Conservation (phyloP, 495 filamentous ascomycete genomes). For the Stereocaulon alpinum region DNA sequence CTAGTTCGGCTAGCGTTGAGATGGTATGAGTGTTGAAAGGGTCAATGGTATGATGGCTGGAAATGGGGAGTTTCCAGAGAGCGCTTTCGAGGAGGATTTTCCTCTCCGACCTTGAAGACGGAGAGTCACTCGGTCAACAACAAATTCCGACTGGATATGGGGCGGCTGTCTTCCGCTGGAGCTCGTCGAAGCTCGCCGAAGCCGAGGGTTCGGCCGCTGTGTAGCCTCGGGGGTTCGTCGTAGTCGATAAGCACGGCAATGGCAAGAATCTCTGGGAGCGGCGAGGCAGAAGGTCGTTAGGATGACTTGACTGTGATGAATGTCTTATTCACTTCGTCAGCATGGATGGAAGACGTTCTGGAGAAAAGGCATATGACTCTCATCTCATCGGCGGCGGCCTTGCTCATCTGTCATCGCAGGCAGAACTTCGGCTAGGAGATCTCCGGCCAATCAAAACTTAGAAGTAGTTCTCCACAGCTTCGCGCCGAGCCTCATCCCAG, state of each 20-base stretch:
- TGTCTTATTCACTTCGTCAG: no score
- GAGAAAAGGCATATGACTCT: background rate
- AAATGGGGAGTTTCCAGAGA: background rate
- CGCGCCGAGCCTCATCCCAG: background rate
- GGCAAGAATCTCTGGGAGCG: no score
- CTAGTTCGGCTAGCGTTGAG: background rate
- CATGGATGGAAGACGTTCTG: background rate
- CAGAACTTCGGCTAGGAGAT: background rate
- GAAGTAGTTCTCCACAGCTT: background rate
- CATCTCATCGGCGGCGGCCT: background rate
- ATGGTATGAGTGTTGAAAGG: conserved; percentile 1
- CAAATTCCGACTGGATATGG: background rate
- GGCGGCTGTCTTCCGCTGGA: no score
- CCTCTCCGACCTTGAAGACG: background rate
- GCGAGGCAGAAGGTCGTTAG: background rate
- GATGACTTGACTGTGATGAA: background rate
- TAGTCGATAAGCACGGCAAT: background rate
- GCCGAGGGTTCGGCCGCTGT: background rate
- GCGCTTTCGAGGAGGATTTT: background rate
- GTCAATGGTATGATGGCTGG: background rate
- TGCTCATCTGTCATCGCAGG: background rate
- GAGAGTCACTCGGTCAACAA: background rate
- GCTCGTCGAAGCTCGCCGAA: background rate
- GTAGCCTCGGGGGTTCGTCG: background rate
- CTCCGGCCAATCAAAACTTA: background rate